Base-by-base conservation (phyloP, 495 filamentous ascomycete species). In the Tuber indicum region DNA sequence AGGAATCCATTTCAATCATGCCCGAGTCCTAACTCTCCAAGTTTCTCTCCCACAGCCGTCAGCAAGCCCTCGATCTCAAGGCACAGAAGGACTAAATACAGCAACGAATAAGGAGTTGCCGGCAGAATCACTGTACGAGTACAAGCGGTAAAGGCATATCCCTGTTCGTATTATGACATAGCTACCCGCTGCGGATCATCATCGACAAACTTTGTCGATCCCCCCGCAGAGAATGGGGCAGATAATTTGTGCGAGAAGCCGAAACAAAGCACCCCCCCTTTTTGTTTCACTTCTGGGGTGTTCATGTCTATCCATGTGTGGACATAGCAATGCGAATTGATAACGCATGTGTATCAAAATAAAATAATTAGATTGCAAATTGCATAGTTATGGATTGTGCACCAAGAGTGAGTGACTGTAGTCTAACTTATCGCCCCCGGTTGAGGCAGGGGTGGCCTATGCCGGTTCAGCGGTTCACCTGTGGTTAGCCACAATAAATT, bases 121-220 rank as follows among this genome's bases (percentile, higher is more conserved):
- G 26, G 58, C 58, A 66, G 58, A 36, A 32, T 66, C 32, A 0
- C 26, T 14, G 32, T 66, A 26, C 58, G 14, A 36, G 32, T 14
- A 26, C n/a, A n/a, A 58, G 12, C 14, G 12, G 44, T 46, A n/a
- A 23, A 32, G 16, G 12, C 9, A 36, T 66, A 66, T 66, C 58
- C 58, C 26, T 66, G 58, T 66, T 26, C 26, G 12, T 14, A 66
- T 26, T 26, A 19, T 66, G 58, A 66, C 58, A 66, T 66, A 66
- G 32, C 58, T 66, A 66, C 26, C 58, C 58, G 58, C 58, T 66
- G 58, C 58, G 26, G 58, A 66, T 66, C 58, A 66, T 66, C 58
- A 66, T 66, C 14, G 17, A 36, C 58, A 36, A 66, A 66, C 58
- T 36, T 66, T 66, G 58, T 36, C 58, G 58, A 66, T 66, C 58